Percentiles rank a stretch among this genome's conserved stretches.
Conservation (phyloP, 2,329 filamentous ascomycete species). For the Penicillium sp. region DNA sequence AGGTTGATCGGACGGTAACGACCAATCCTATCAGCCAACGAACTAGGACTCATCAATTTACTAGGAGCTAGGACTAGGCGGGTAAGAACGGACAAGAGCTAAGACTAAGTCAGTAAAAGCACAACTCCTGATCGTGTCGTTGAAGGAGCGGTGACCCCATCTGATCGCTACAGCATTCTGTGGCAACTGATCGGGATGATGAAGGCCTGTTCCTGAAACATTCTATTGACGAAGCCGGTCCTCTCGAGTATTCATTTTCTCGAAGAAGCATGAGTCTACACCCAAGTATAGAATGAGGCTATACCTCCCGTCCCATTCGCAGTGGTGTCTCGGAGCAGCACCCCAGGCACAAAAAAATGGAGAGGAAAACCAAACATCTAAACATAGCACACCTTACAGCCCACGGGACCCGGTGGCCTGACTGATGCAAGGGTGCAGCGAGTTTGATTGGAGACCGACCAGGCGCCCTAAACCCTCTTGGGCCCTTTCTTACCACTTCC, state of each 20-base stretch:
- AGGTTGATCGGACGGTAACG: neutral
- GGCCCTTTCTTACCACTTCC: neutral
- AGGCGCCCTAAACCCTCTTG: constrained; percentile 7
- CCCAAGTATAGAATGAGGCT: neutral
- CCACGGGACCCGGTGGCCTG: constrained; percentile 31
- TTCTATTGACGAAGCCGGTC: neutral
- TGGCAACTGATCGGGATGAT: neutral
- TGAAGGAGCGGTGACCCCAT: neutral
- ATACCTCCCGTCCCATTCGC: neutral
- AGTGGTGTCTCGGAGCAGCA: neutral
- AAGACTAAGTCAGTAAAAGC: neutral
- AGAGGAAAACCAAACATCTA: constrained; percentile 11
- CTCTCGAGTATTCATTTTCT: neutral
- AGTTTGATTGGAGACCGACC: constrained; percentile 23
- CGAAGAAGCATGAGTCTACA: neutral
- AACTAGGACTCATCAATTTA: too few relatives aligned
- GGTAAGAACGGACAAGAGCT: neutral
- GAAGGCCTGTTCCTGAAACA: neutral
- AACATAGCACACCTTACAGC: constrained; percentile 33
- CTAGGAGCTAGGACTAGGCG: too few relatives aligned
- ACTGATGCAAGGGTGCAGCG: constrained; percentile 27
- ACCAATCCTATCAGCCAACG: too few relatives aligned
- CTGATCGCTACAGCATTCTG: neutral
- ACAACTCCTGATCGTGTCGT: neutral
- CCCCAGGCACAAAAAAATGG: neutral